Base-by-base conservation (phyloP, 2,329 filamentous ascomycete species). In the Byssochlamys sp. region DNA sequence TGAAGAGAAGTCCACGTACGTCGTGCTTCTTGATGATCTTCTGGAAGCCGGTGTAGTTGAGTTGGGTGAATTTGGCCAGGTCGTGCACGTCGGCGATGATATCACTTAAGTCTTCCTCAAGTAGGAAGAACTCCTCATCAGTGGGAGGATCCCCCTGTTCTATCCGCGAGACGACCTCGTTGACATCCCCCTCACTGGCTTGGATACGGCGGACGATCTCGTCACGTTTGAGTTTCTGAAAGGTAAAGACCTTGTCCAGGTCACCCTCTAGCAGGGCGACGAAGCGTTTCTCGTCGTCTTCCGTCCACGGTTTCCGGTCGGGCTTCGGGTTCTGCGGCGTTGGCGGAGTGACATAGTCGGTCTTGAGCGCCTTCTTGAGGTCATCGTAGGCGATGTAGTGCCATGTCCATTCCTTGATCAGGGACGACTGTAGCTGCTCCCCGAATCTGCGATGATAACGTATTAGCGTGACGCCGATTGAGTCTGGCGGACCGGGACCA, bases 1-100 rank as follows among this genome's bases (percentile, higher is more conserved):
- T 9, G 39, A 7, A 19, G n/a, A 19, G 39, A n/a, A 19, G 7
- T 45, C 7, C 7, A 78, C 88, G 66, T 75, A 92, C 89, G 77
- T 96, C 94, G 74, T 99, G 94, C 81, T 99, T 99, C 81, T 99
- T 99, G 75, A 99, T 96, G 62, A 99, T 99, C 81, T 99, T 99
- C 79, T 96, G 95, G 73, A 99, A 99, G 4, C 94, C 94, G 0
- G 92, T 97, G 71, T 99, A 99, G 77, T 99, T 99, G 70, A 99
- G 78, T 77, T 96, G 92, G 5, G 95, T 95, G 72, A 96, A 99
- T 77, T 97, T 97, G 73, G 94, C 91, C 59, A 99, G 81, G 69
- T 99, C 94, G 75, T 99, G 92, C 25, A 99, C 94, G 69, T 99
- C 92, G 65, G 94, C 94, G 71, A 99, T 99, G 69, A 99, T 91